Evolutionary conservation across 331 rosid genomes (phyloP), one percentile per base, ranked within the genome.

Genomic region (Ulmus americana): DNA sequence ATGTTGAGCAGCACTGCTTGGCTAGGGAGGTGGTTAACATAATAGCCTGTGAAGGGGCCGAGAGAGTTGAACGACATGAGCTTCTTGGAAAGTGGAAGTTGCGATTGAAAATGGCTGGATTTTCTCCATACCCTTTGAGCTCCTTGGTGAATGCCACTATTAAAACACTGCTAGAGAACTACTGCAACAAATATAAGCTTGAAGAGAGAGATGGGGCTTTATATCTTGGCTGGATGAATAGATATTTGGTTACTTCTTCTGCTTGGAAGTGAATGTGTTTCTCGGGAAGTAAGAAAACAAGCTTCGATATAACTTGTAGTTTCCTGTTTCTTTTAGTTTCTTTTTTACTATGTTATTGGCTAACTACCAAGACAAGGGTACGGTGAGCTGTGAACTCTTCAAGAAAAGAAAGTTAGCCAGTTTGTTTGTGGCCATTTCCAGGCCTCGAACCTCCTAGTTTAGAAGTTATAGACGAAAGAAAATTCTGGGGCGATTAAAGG

Each of bases 1-100:
- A 84, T 68, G 90, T 94, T 39, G 99, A 94, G 90, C 99, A 94
- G 72, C 95, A 90, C 74, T 94, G 99, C 76, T 67, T 94, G 81
- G 99, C 99, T 10, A 85, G 88, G 73, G 95, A 90, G 45, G 77
- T 94, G 56, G 99, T 94, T 71, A 94, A 90, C 90, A 82, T 90
- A 67, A 73, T 94, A 74, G 99, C 99, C 0, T 94, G 99, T 49
- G 99, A 94, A 74, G 99, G 95, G 44, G 69, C 71, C 0, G 97
- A 90, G 80, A 89, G 98, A 71, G 97, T 89, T 70, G 98, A 92
- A 64, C 70, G 99, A 38, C 97, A 90, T 16, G 99, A 94, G 72
- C 65, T 84, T 61, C 91, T 90, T 3, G 97, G 97, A 39, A 94
- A 94, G 22, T 94, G 99, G 99, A 82, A 80, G 79, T 77, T 65